phyloP scores from a whole-genome alignment of 257 asterid species.

The Solanum stenotomum region DNA sequence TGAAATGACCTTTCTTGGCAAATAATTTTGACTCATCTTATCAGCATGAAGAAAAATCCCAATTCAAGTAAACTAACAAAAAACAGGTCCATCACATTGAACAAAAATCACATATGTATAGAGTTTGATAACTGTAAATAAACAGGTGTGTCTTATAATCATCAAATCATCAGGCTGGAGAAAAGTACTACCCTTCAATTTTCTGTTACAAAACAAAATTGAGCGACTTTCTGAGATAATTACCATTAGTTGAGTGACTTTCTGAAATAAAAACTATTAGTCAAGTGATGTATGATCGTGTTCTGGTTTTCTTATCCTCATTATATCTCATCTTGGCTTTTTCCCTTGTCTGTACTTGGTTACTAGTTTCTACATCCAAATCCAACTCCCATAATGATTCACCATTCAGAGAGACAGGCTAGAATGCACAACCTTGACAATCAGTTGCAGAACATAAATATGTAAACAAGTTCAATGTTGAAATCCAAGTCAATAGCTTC shows the following conservation, averaged over 20 bases:
- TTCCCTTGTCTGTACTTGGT: slow-evolving; percentile 42
- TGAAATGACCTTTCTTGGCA: too few species aligned
- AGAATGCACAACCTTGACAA: background rate
- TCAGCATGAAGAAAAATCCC: too few species aligned
- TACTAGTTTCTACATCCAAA: slow-evolving; percentile 34
- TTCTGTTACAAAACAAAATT: background rate
- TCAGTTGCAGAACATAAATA: background rate
- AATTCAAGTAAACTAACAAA: too few species aligned
- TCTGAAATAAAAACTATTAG: too few species aligned
- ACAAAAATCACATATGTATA: background rate
- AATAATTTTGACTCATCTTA: too few species aligned
- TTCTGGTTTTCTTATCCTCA: slow-evolving; percentile 68
- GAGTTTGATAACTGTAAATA: background rate
- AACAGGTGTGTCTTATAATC: background rate
- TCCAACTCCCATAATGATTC: background rate
- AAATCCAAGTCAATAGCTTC: too few species aligned
- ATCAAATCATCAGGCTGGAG: background rate
- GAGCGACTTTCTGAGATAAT: background rate
- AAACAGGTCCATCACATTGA: background rate
- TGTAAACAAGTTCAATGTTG: background rate
- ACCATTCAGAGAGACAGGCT: background rate
- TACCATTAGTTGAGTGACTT: background rate
- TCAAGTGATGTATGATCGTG: background rate
- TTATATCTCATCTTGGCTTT: slow-evolving; percentile 72
- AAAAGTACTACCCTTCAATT: background rate